Percentiles rank a stretch among this genome's conserved stretches.
Evolutionary conservation across 805 yeast species (phyloP).

Genomic region (Ogataea corticis): DNA sequence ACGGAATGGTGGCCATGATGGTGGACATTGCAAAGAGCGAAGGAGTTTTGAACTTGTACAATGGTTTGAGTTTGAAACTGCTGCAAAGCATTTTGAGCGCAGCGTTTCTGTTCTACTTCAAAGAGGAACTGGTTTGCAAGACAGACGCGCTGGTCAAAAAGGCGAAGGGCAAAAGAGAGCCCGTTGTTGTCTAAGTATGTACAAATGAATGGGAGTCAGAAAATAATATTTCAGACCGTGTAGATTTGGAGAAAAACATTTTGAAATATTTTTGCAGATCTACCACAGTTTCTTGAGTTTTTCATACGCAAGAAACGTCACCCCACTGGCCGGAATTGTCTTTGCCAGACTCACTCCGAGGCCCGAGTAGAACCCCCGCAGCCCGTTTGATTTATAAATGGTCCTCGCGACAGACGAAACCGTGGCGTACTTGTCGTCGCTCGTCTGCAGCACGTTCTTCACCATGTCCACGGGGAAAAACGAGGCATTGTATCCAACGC

Average conservation of each 20-base stretch:
- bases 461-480: constrained; percentile 90
- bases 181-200: background rate
- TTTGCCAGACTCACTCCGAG: constrained; percentile 77
- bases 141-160: constrained; percentile 53
- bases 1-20: constrained; percentile 50
- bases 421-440: constrained; percentile 24
- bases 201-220: constrained; percentile 11
- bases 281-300: constrained; percentile 39
- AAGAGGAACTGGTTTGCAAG: constrained; percentile 74
- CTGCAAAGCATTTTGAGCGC: constrained; percentile 84
- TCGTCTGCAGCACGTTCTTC: constrained; percentile 81
- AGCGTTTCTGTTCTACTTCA: constrained; percentile 86
- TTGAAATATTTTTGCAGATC: constrained; percentile 25
- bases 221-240: no score
- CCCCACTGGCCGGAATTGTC: constrained; percentile 88
- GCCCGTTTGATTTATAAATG: constrained; percentile 55
- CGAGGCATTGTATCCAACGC: constrained; percentile 75
- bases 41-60: constrained; percentile 76
- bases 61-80: constrained; percentile 78
- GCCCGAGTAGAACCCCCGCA: constrained; percentile 78
- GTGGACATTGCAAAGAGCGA: constrained; percentile 62
- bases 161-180: constrained; percentile 4
- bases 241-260: no score
- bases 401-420: constrained; percentile 39
- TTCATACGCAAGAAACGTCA: constrained; percentile 81